Conservation (phyloP, 139 green algal genomes). For the Haematococcus sp. region DNA sequence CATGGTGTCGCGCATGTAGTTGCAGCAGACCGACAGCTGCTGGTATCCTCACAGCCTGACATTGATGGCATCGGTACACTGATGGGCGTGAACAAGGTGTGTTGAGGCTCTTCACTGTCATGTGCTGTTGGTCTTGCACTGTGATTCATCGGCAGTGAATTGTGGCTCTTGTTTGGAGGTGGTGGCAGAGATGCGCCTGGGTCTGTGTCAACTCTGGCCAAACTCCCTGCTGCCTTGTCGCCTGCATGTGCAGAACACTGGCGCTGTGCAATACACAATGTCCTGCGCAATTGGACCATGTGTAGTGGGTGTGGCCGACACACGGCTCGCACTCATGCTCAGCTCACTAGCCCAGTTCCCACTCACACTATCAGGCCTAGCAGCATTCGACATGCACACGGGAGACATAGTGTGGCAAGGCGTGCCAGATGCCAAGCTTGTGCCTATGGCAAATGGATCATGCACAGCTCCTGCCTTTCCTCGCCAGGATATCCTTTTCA, state of each 20-base stretch:
- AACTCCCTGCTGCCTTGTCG: no score
- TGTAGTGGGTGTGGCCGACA: background rate
- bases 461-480: background rate
- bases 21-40: background rate
- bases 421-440: background rate
- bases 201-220: no score
- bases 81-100: conserved; percentile 4
- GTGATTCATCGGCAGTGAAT: no score
- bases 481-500: background rate
- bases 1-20: background rate
- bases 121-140: no score
- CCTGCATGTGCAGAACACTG: background rate
- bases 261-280: conserved; percentile 1
- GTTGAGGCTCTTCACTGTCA: no score
- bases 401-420: background rate
- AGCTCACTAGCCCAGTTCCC: no score
- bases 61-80: background rate
- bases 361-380: background rate
- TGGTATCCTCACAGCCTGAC: background rate
- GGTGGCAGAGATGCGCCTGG: no score
- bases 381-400: background rate
- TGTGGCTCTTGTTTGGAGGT: no score
- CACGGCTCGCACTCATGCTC: no score
- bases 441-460: background rate
- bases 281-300: background rate